Evolutionary conservation across 129 eudicot genomes (phyloP).

Genomic region (Flaveria trinervia): DNA sequence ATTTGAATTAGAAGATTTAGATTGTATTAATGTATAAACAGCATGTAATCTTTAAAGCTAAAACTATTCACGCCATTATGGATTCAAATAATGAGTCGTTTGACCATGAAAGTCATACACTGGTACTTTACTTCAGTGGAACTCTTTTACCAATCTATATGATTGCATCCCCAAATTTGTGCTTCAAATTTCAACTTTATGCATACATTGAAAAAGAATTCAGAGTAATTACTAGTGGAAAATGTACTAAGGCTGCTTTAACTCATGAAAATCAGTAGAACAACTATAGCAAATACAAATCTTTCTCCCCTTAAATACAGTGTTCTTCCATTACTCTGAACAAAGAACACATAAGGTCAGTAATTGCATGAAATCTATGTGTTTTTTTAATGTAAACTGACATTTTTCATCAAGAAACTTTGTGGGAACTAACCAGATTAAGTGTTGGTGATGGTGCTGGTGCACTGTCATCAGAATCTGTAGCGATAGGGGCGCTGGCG

Average conservation of each 20-base stretch:
- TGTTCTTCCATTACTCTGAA: conserved; percentile 60
- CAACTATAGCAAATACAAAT: conserved; percentile 46
- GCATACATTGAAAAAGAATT: conserved; percentile 36
- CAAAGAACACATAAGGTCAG: conserved; percentile 34
- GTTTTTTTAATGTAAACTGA: background rate
- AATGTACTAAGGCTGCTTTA: conserved; percentile 13
- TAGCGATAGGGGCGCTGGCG: too few species aligned
- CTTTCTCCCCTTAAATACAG: conserved; percentile 47
- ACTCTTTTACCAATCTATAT: too few species aligned
- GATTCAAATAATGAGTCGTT: too few species aligned
- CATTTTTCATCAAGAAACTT: background rate
- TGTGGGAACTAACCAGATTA: conserved; percentile 54
- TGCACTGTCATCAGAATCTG: too few species aligned
- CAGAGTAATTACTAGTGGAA: conserved; percentile 8
- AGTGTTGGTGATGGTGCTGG: conserved; percentile 68
- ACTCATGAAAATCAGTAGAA: conserved; percentile 51
- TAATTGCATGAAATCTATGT: background rate
- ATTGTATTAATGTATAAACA: background rate
- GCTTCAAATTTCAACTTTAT: background rate
- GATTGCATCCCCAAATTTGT: background rate
- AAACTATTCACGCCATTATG: background rate
- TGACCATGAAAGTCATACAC: too few species aligned
- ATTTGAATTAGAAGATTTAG: background rate
- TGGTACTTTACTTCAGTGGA: too few species aligned
- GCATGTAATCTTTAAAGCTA: background rate